phyloP scores from a whole-genome alignment of 1,284 basidiomycete species.

The Pseudozyma pruni region DNA sequence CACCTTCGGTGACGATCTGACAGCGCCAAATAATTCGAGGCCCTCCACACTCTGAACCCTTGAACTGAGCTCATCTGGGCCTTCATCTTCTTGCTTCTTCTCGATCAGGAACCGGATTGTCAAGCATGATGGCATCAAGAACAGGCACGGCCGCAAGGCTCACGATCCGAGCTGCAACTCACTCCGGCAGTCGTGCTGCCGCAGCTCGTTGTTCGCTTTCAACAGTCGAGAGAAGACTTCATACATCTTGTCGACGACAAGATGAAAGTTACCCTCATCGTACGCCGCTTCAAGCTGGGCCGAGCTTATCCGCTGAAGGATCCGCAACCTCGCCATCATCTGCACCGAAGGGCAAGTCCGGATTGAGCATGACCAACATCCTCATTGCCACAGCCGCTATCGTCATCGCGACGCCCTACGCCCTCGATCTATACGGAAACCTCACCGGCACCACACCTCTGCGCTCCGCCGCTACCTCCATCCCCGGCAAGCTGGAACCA shows the following conservation, averaged over 20 bases:
- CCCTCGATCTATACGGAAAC: conserved; percentile 18
- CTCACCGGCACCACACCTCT: conserved; percentile 9
- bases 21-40: not conserved
- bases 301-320: conserved; percentile 1
- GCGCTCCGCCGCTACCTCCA: conserved; percentile 14
- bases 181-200: not conserved
- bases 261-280: not conserved
- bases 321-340: conserved; percentile 24
- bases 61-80: no score
- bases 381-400: conserved; percentile 21
- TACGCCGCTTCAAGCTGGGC: not conserved
- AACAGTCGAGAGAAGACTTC: not conserved
- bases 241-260: conserved; percentile 11
- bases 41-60: not conserved
- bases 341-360: not conserved
- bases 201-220: not conserved
- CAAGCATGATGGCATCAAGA: conserved; percentile 3
- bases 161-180: not conserved
- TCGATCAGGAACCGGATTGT: not conserved
- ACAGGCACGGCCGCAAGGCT: not conserved
- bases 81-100: not conserved
- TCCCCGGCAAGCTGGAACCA: conserved; percentile 30
- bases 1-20: no score
- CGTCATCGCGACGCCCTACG: conserved; percentile 6
- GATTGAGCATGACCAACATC: conserved; percentile 20